A percentile compares a stretch with the other conserved stretches of the same genome.
phyloP scores from a whole-genome alignment of 2,329 filamentous ascomycete species.

The Pyrenochaeta sp. region DNA sequence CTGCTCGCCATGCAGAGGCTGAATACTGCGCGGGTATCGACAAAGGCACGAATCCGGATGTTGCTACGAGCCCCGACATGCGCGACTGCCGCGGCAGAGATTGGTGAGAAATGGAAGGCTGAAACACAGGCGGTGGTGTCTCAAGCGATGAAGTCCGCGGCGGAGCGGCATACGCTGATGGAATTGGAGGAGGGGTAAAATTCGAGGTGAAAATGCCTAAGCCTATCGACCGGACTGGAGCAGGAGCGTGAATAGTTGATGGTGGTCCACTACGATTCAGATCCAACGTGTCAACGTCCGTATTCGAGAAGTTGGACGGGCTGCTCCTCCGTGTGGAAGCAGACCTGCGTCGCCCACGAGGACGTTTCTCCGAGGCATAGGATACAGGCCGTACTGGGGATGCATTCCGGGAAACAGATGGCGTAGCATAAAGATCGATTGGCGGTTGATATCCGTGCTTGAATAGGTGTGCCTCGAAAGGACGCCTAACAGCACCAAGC shows the following conservation, averaged over 20 bases:
- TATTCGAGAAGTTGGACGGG: constrained; percentile 28
- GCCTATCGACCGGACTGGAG: constrained; percentile 26
- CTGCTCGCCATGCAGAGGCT: constrained; percentile 44
- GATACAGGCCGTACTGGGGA: constrained; percentile 26
- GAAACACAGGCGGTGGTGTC: constrained; percentile 18
- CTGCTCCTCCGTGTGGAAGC: constrained; percentile 26
- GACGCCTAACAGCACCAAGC: constrained; percentile 43
- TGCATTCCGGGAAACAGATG: constrained; percentile 23
- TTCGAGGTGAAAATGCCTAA: constrained; percentile 40
- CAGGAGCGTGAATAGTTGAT: constrained; percentile 29
- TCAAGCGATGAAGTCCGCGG: constrained; percentile 24
- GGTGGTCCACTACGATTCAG: constrained; percentile 25
- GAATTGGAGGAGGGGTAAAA: constrained; percentile 40
- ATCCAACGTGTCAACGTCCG: constrained; percentile 38
- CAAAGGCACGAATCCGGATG: constrained; percentile 31
- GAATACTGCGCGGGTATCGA: constrained; percentile 38
- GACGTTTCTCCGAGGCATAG: constrained; percentile 24
- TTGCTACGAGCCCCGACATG: constrained; percentile 23
- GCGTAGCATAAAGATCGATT: constrained; percentile 16
- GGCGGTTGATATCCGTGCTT: constrained; percentile 31
- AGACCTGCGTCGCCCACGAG: constrained; percentile 12
- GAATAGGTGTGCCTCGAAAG: constrained; percentile 49
- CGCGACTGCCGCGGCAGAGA: constrained; percentile 27
- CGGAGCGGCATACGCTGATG: constrained; percentile 27
- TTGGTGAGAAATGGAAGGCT: constrained; percentile 20